Evolutionary conservation across 108 stramenopile genomes (phyloP), one percentile per base, ranked within the genome.

Genomic region (Licmophora abbreviata): DNA sequence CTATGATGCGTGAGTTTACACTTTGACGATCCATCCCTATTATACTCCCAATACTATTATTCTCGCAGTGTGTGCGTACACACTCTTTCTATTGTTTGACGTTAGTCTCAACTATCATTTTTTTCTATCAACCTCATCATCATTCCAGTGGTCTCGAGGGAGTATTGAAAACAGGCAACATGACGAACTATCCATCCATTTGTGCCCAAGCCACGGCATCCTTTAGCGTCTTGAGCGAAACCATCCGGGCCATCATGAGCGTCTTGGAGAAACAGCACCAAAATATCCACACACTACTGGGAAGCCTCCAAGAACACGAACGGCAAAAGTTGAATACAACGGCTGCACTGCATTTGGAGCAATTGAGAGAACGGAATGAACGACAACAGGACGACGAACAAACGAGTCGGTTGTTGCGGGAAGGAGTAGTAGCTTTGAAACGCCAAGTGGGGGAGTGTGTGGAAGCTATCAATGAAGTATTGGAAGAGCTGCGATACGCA

Each of bases 301-400:
- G n/a, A 9, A 54, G 72, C 29, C 54, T 91, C 52, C 89, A 91
- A 66, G 27, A 59, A 8, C 51, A 54, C n/a, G 89, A 91, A 63
- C 48, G 65, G 45, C 68, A 86, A 57, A 91, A 91, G 47, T 55
- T 91, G 41, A 83, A 81, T 26, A 41, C 77, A 29, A 91, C 89
- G 2, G 89, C 89, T 1, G 89, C 89, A 14, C 51, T 66, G 26
- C 89, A 91, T 59, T 56, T 91, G 69, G 89, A 91, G 69, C 51
- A 66, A 29, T 73, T 91, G 9, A 68, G 89, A 0, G 51, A 76
- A 44, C 51, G 42, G 11, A 69, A 80, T 56, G 29, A 35, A 21
- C 34, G 43, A 15, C 23, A 44, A 29, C 27, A 59, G 28, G 58
- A 26, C 38, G 67, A 68, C 53, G 55, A 79, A 34, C 46, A 51